These are phyloP conservation scores for Peronospora tabacina DNA, from an alignment of 352 stramenopile species.

Conservation along the genomic window DNA sequence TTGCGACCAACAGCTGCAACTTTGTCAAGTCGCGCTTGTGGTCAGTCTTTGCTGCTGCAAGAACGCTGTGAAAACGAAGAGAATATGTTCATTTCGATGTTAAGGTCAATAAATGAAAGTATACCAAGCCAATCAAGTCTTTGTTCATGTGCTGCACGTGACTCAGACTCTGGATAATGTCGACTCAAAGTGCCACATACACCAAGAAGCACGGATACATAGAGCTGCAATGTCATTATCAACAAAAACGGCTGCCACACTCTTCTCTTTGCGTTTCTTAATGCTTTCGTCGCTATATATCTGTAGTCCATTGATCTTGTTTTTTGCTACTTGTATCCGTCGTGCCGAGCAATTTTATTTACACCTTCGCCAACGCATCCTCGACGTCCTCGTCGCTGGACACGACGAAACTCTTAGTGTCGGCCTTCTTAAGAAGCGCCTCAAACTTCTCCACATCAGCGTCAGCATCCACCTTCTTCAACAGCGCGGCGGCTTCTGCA, in stretches of 20 bases:
- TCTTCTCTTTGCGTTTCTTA: slow-evolving; percentile 16
- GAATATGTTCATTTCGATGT: slow-evolving; percentile 35
- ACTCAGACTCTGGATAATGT: no score
- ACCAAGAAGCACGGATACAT: no score
- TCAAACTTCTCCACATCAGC: slow-evolving; percentile 57
- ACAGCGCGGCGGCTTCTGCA: slow-evolving; percentile 35
- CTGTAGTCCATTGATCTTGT: slow-evolving; percentile 23
- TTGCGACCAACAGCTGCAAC: slow-evolving; percentile 20
- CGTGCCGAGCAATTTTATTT: slow-evolving; percentile 24
- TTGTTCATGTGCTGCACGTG: not conserved
- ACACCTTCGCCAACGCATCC: slow-evolving; percentile 53
- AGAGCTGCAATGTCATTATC: no score
- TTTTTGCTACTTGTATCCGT: slow-evolving; percentile 25
- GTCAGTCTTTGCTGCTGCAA: slow-evolving; percentile 25
- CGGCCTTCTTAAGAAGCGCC: slow-evolving; percentile 45
- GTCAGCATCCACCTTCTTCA: slow-evolving; percentile 46
- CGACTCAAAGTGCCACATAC: no score
- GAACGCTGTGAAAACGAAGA: slow-evolving; percentile 25
- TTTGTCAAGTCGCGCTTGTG: slow-evolving; percentile 13
- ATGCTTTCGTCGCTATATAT: slow-evolving; percentile 26
- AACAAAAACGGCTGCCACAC: slow-evolving; percentile 2
- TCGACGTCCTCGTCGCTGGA: slow-evolving; percentile 52
- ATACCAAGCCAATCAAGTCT: slow-evolving; percentile 20
- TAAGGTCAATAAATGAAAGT: slow-evolving; percentile 39
- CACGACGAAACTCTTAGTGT: slow-evolving; percentile 64